Evolutionary conservation across 495 filamentous ascomycete genomes (phyloP), one percentile per base, ranked within the genome.

Genomic region (Aspergillus carlsbadensis): DNA sequence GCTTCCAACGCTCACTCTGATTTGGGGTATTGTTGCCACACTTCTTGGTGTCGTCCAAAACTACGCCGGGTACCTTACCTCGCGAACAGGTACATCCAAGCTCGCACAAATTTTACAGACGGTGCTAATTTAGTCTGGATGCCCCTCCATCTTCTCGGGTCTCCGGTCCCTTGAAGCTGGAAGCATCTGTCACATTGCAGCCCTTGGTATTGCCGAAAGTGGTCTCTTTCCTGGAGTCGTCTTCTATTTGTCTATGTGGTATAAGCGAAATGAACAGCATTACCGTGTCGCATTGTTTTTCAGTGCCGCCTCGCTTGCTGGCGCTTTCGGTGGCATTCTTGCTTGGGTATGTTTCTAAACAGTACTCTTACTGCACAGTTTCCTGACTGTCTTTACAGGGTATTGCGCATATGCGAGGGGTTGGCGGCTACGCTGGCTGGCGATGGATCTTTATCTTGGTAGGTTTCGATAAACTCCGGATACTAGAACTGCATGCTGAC

Each of bases 181-280:
- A 47, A 55, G 36, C 33, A 18, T 41, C 40, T n/a, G 5, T 15
- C 11, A 47, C 8, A 41, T 29, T 35, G 65, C 71, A 49, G 73
- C 73, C 37, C 63, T 77, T 8, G 71, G 70, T 41, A 62, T 77
- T 6, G 64, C 67, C 3, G 77, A 77, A 60, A 81, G 78, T 41
- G 85, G 84, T 0, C 74, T 90, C 0, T 89, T 88, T 52, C 86
- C 87, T 11, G 88, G 89, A 1, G 88, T 91, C 0, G 87, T 90
- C 1, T 92, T 87, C 66, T 91, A 91, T 62, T 78, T 93, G n/a
- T 88, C 85, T 1, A 90, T 90, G 85, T 92, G 89, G 85, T 93
- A 92, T 57, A 87, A 86, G 62, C 76, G 88, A 15, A 81, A 80
- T 24, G 88, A 92, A 64, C 78, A 80, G 52, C 85, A 88, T 65